Percentiles rank a stretch among this genome's conserved stretches.
These are phyloP conservation scores for Hemisphaericaspora nanyangensis DNA, from an alignment of 805 yeast species.

Conservation along the genomic window DNA sequence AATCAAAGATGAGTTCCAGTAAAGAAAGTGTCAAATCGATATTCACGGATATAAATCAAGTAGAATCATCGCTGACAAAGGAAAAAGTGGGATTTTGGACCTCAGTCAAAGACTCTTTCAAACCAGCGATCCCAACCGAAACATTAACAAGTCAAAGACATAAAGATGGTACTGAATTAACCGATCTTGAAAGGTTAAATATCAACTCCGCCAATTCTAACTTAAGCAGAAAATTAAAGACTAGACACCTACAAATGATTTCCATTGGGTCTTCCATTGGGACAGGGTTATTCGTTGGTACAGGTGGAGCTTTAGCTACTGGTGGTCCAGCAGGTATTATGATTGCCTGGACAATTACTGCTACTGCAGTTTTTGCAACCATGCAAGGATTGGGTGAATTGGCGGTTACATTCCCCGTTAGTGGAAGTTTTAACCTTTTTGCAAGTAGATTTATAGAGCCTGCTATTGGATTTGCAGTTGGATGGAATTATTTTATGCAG, in stretches of 20 bases:
- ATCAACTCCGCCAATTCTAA: conserved; percentile 50
- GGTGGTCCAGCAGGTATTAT: conserved; percentile 66
- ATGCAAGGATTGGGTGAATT: conserved; percentile 62
- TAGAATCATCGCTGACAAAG: conserved; percentile 10
- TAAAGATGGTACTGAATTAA: conserved; percentile 18
- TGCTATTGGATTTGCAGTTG: conserved; percentile 51
- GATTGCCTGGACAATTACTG: conserved; percentile 53
- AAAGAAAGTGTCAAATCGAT: conserved; percentile 8
- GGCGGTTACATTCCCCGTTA: conserved; percentile 57
- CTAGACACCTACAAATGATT: conserved; percentile 62
- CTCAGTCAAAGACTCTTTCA: conserved; percentile 31
- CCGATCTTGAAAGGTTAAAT: conserved; percentile 28
- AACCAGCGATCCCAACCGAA: conserved; percentile 25
- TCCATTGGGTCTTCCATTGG: conserved; percentile 69
- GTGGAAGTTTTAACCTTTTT: conserved; percentile 64
- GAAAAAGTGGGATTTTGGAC: conserved; percentile 15
- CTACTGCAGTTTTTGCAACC: conserved; percentile 54
- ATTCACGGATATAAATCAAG: conserved; percentile 12
- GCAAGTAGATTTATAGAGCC: conserved; percentile 57
- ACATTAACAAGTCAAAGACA: conserved; percentile 15
- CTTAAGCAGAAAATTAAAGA: conserved; percentile 48
- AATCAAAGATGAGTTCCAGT: conserved; percentile 3
- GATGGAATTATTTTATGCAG: conserved; percentile 30
- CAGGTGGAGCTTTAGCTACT: conserved; percentile 52
- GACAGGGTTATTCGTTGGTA: conserved; percentile 64